Evolutionary conservation across 2,329 filamentous ascomycete species (phyloP), one percentile per base, ranked within the genome.

Genomic region (Aureobasidium mangrovei): DNA sequence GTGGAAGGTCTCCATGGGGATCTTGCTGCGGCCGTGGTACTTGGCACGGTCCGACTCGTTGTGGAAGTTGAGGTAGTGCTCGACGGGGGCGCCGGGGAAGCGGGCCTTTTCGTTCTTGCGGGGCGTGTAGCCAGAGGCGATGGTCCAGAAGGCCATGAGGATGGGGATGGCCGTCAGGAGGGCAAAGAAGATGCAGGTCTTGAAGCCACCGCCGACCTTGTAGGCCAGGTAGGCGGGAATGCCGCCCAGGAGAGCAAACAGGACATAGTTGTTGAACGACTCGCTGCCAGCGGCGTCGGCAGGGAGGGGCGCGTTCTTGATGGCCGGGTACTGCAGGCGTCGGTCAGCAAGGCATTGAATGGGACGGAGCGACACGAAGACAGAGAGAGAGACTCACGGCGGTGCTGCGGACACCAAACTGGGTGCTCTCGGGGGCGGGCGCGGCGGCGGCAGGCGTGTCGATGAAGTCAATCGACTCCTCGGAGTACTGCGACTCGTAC

Each of bases 291-390:
- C 76, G 48, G 83, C 88, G 70, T 98, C 93, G 61, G 91, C 91
- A 36, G 93, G 93, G 41, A 97, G 82, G 60, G 93, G 90, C 46
- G 84, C 88, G 82, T 97, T 97, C 69, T 94, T 88, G 74, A 97
- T 97, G 58, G 89, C 75, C 32, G 88, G 85, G 65, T 83, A 91
- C 91, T 94, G 66, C 60, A 59, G 60, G 24, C 26, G 12, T 27
- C 7, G 9, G 31, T 35, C 12, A 42, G n/a, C 56, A 57, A 61
- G 54, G 56, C 58, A 60, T 62, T 51, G 40, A 33, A 36, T 39
- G 29, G 41, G 31, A 26, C 32, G 32, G 32, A 7, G 32, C 32
- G 32, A 35, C 32, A 7, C 7, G 32, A n/a, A 53, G 48, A 28
- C 28, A 12, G 42, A 38, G 41, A 58, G 45, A 59, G 51, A 54